Evolutionary conservation across 1,284 basidiomycete species (phyloP).

Genomic region (Tetrapyrgos nigripes): DNA sequence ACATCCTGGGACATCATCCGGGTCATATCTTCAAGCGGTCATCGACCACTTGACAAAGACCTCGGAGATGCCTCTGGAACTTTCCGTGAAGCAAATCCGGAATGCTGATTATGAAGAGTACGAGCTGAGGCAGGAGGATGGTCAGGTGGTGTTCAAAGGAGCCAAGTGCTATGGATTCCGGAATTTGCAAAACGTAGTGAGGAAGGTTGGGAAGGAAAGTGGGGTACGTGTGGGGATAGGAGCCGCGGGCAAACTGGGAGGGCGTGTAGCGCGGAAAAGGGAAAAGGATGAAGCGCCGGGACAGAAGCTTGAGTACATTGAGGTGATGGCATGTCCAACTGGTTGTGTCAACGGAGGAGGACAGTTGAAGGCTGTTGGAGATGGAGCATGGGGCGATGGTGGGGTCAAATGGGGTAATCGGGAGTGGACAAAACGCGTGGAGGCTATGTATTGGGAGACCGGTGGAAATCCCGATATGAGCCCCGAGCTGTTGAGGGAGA

Average conservation of each 20-base stretch:
- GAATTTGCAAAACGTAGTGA: constrained; percentile 96
- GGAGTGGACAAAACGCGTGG: constrained; percentile 82
- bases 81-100: constrained; percentile 60
- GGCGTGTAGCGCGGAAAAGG: constrained; percentile 8
- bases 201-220: constrained; percentile 88
- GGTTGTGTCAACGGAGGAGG: constrained; percentile 99
- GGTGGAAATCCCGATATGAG: constrained; percentile 12
- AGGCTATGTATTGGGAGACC: constrained; percentile 75
- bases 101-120: constrained; percentile 68
- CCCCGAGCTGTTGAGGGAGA: constrained; percentile 14
- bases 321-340: constrained; percentile 99
- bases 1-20: constrained; percentile 90
- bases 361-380: constrained; percentile 75
- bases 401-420: constrained; percentile 74
- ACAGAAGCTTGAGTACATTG: constrained; percentile 73
- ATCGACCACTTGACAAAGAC: constrained; percentile 55
- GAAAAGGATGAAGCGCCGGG: constrained; percentile 24
- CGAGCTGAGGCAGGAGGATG: constrained; percentile 58
- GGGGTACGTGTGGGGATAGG: constrained; percentile 78
- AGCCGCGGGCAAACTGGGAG: constrained; percentile 63
- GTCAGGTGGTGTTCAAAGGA: constrained; percentile 84
- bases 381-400: constrained; percentile 61
- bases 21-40: constrained; percentile 89
- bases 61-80: constrained; percentile 52
- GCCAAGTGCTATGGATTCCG: constrained; percentile 98